Evolutionary conservation across 78 protist genomes (phyloP).

Genomic region (Anaeramoeba flamelloides): DNA sequence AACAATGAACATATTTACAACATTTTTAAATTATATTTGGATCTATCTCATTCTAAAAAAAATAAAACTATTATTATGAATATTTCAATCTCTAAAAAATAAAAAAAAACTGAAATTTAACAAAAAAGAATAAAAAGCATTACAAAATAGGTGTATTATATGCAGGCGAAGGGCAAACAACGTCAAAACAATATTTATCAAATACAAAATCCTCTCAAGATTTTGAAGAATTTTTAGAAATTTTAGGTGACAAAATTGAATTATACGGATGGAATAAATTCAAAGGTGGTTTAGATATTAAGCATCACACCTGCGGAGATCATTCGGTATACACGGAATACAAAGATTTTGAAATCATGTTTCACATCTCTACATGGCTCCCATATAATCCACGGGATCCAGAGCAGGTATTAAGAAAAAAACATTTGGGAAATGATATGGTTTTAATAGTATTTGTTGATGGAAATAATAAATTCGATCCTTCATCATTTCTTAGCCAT

Average conservation of each 20-base stretch:
- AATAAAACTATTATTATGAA: no score
- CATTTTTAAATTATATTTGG: no score
- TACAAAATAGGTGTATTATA: conserved; percentile 50
- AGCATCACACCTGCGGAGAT: conserved; percentile 14
- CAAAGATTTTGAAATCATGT: conserved; percentile 44
- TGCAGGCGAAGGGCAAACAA: conserved; percentile 27
- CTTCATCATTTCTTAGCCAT: conserved; percentile 21
- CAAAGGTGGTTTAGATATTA: conserved; percentile 45
- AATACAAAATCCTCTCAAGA: conserved; percentile 2
- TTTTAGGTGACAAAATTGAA: conserved; percentile 28
- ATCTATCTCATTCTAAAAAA: no score
- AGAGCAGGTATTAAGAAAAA: conserved; percentile 37
- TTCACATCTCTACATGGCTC: conserved; percentile 39
- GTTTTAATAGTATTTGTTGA: conserved; percentile 40
- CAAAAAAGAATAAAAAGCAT: no score
- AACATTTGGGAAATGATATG: conserved; percentile 52
- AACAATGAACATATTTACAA: no score
- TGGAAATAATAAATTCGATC: background rate
- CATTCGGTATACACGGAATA: conserved; percentile 21
- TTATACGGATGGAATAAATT: conserved; percentile 33
- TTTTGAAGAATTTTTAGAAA: conserved; percentile 17
- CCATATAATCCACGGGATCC: no score
- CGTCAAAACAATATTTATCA: conserved; percentile 24
- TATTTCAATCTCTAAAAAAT: no score
- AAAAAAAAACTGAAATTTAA: no score